Evolutionary conservation across 2,329 filamentous ascomycete genomes (phyloP), one percentile per base, ranked within the genome.

Genomic region (Dichotomopilus funicola): DNA sequence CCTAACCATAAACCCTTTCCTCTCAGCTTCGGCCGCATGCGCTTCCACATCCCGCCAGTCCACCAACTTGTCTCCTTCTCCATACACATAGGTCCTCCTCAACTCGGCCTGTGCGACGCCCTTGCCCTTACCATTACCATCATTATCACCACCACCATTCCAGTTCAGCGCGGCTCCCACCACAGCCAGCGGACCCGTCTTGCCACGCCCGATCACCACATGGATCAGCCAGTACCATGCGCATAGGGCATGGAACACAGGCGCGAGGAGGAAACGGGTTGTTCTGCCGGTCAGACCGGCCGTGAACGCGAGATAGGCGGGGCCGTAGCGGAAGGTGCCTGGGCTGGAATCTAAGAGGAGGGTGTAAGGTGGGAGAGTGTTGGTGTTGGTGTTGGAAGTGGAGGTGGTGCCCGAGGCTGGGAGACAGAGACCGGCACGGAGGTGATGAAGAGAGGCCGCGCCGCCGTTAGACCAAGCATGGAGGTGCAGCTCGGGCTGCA

Each of bases 11-110:
- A 75, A 74, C 1, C 76, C 77, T 7, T 62, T 67, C 6, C 60
- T 56, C 35, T 51, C 61, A 0, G 79, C 77, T 44, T 73, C 67
- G 2, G 57, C 63, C 0, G 75, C 77, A 59, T 82, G 78, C 43
- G 61, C 62, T 64, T 81, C 76, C 4, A 83, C 71, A 56, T 80
- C 73, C 6, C 58, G 61, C 65, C 68, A 75, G 2, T 70, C 66
- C 5, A 83, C 74, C 58, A 81, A 69, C 38, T 62, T 56, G 62
- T 83, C 80, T 1, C 66, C 71, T 38, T 71, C 68, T 9, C 76
- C 74, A 57, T 81, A 83, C 13, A 82, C 59, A 58, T 82, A 83
- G n/a, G 73, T 68, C 38, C 80, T 70, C 19, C 72, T 67, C 4
- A 68, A 69, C 65, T 80, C 77, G 9, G 36, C 42, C 35, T 27